Conservation (phyloP, 257 asterid genomes). For the Ballota nigra region DNA sequence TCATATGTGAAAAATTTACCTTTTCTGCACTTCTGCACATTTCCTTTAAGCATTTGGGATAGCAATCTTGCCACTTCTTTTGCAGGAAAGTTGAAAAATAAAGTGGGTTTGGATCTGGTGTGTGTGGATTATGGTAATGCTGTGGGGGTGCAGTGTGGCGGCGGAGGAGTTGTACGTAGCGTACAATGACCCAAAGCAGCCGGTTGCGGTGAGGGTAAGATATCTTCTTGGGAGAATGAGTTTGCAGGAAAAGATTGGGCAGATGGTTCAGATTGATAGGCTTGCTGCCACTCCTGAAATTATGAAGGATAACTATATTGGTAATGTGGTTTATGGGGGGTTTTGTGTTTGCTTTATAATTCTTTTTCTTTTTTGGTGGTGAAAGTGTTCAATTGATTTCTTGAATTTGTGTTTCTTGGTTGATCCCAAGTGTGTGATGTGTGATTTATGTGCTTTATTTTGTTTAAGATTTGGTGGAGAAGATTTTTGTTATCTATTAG, state of each 20-base stretch:
- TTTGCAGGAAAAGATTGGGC: slow-evolving; percentile 80
- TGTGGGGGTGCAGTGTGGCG: slow-evolving; percentile 40
- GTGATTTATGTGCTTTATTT: background rate
- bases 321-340: slow-evolving; percentile 1
- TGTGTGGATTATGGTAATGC: slow-evolving; percentile 34
- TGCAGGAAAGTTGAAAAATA: slow-evolving; percentile 17
- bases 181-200: slow-evolving; percentile 72
- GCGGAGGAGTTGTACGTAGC: slow-evolving; percentile 34
- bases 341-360: slow-evolving; percentile 8
- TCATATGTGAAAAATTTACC: too few relatives aligned
- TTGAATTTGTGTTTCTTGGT: background rate
- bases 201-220: slow-evolving; percentile 49
- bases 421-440: background rate
- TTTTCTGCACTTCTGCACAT: too few relatives aligned
- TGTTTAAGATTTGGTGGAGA: slow-evolving; percentile 7
- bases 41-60: too few relatives aligned
- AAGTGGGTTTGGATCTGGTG: slow-evolving; percentile 35
- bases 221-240: slow-evolving; percentile 74
- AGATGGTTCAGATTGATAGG: slow-evolving; percentile 92
- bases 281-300: slow-evolving; percentile 56
- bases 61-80: background rate
- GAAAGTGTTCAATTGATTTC: too few relatives aligned
- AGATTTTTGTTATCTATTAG: background rate
- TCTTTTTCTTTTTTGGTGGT: too few relatives aligned
- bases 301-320: slow-evolving; percentile 54